These are phyloP conservation scores for Sporothrix pseudoabietina DNA, from an alignment of 2,329 filamentous ascomycete species.

Conservation along the genomic window DNA sequence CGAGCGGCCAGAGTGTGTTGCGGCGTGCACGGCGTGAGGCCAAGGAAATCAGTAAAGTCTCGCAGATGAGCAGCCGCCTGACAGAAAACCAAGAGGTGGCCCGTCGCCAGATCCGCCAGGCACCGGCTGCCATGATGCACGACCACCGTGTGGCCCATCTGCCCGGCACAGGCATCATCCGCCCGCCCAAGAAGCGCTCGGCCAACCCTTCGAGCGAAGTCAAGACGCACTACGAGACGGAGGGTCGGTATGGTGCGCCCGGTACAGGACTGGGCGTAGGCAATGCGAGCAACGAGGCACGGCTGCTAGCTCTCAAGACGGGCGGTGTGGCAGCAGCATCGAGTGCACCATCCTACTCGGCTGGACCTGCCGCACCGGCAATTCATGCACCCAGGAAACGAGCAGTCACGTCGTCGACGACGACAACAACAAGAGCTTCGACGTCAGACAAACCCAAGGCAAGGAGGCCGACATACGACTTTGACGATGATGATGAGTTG, in stretches of 20 bases:
- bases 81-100: slow-evolving; percentile 42
- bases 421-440: slow-evolving; percentile 34
- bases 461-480: slow-evolving; percentile 26
- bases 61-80: slow-evolving; percentile 49
- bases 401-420: slow-evolving; percentile 34
- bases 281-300: slow-evolving; percentile 40
- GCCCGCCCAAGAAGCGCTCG: slow-evolving; percentile 32
- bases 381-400: slow-evolving; percentile 34
- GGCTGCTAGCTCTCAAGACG: slow-evolving; percentile 43
- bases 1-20: slow-evolving; percentile 56
- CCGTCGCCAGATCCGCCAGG: slow-evolving; percentile 49
- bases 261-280: slow-evolving; percentile 26
- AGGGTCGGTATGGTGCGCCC: slow-evolving; percentile 38
- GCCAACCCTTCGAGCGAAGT: slow-evolving; percentile 21
- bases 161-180: slow-evolving; percentile 34
- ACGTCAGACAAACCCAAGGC: neutral
- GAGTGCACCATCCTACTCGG: neutral
- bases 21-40: slow-evolving; percentile 60
- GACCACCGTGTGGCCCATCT: slow-evolving; percentile 51
- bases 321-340: slow-evolving; percentile 11
- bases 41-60: slow-evolving; percentile 54
- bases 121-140: slow-evolving; percentile 58
- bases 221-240: slow-evolving; percentile 5
- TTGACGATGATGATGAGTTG: slow-evolving; percentile 29
- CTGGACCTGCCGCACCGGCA: neutral